Evolutionary conservation across 768 basidiomycete species (phyloP).

Genomic region (Podaxis sp.): DNA sequence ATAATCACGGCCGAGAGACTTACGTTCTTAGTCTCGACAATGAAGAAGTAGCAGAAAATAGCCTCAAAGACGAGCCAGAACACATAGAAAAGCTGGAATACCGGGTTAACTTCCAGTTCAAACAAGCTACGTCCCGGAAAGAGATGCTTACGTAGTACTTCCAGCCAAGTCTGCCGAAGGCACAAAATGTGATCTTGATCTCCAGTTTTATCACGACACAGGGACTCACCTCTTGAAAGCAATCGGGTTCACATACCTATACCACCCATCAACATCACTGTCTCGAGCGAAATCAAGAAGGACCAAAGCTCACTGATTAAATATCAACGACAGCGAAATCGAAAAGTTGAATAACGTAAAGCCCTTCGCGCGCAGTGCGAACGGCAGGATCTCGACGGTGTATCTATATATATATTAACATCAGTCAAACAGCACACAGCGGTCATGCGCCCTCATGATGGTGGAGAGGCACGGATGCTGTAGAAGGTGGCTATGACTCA

Average conservation of each 20-base stretch:
- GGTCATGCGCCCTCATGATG: background rate
- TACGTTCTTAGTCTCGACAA: slow-evolving; percentile 52
- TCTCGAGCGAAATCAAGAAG: background rate
- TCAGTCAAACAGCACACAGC: background rate
- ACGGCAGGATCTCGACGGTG: slow-evolving; percentile 32
- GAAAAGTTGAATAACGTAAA: slow-evolving; percentile 64
- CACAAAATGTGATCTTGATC: slow-evolving; percentile 32
- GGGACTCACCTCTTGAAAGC: slow-evolving; percentile 34
- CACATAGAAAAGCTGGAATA: slow-evolving; percentile 43
- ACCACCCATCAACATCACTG: background rate
- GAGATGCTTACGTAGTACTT: slow-evolving; percentile 54
- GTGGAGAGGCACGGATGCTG: background rate
- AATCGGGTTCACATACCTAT: slow-evolving; percentile 50
- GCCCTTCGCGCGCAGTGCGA: slow-evolving; percentile 63
- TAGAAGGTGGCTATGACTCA: slow-evolving; percentile 18
- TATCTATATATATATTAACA: slow-evolving; percentile 21
- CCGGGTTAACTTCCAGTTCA: background rate
- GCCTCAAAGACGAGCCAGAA: slow-evolving; percentile 57
- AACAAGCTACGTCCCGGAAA: background rate
- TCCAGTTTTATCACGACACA: background rate
- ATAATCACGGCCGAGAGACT: slow-evolving; percentile 7
- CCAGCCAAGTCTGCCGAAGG: slow-evolving; percentile 48
- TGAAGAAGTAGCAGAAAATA: slow-evolving; percentile 50
- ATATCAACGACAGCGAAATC: slow-evolving; percentile 62
- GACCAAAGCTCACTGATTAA: slow-evolving; percentile 50